Evolutionary conservation across 306 rosid species (phyloP).

Genomic region (Potentilla sterilis): DNA sequence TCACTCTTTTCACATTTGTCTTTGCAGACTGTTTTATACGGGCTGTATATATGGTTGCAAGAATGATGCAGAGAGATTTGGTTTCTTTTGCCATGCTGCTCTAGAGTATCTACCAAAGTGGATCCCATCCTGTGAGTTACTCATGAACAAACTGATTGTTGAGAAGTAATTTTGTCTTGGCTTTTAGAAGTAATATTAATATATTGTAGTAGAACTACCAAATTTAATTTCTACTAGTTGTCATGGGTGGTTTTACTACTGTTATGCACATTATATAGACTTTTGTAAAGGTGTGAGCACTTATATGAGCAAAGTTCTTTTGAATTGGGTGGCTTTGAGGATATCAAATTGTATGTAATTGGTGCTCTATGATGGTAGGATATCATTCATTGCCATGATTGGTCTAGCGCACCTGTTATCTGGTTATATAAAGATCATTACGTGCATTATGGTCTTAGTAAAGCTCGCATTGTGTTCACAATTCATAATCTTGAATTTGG

Average conservation of each 20-base stretch:
- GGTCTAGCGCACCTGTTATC: constrained; percentile 97
- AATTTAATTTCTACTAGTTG: not conserved
- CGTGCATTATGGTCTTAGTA: constrained; percentile 73
- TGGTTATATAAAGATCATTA: constrained; percentile 92
- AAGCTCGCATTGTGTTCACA: constrained; percentile 81
- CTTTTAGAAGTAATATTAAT: not conserved
- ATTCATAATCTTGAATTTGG: constrained; percentile 99
- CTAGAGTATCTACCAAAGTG: constrained; percentile 88
- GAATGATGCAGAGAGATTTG: constrained; percentile 87
- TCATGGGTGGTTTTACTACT: constrained; percentile 4
- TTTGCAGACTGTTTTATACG: constrained; percentile 58
- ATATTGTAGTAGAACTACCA: not conserved
- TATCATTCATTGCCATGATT: constrained; percentile 98
- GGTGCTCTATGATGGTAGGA: constrained; percentile 58
- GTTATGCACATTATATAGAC: not conserved
- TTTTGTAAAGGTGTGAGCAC: not conserved
- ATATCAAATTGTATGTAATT: constrained; percentile 24
- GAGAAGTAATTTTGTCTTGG: not conserved
- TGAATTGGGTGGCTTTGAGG: not conserved
- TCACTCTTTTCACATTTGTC: constrained; percentile 1
- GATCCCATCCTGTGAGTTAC: constrained; percentile 86
- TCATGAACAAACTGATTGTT: constrained; percentile 5
- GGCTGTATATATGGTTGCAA: constrained; percentile 88
- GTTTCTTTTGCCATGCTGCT: constrained; percentile 90
- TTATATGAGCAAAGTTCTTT: not conserved